Base-by-base conservation (phyloP, 805 yeast species). In the Candida anglica region DNA sequence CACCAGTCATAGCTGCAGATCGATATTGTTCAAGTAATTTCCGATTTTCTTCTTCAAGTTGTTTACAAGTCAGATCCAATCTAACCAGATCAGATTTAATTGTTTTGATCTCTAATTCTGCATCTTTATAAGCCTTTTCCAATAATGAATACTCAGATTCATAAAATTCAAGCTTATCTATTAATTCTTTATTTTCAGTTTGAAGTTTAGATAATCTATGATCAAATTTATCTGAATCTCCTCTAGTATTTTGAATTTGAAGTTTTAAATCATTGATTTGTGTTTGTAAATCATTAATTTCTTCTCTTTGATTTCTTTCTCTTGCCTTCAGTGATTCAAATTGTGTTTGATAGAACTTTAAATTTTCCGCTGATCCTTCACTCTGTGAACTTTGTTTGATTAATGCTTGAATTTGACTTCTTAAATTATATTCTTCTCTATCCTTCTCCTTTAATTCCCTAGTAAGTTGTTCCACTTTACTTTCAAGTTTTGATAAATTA, bases 31-130 rank as follows among this genome's bases (percentile, higher is more conserved):
- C 29, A 37, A 39, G 43, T 14, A 62, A 41, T 4, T 46, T 35
- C 8, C 57, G 60, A 30, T 55, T 59, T 37, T 63, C 65, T 3
- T 47, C 42, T 34, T 53, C 50, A 14, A 64, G 40, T 5, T 33
- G 37, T 3, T 48, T 40, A 7, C 51, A 42, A 15, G 44, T 39
- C 6, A 40, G 36, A 13, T 58, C 58, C 8, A 43, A 36, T 15
- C 43, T 41, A 2, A 37, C 28, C 3, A 48, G 24, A 19, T 48
- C 42, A 3, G 36, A 37, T 34, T 44, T 43, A 18, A 61, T 35
- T 1, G 46, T 28, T 13, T 52, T 50, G 10, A 52, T 37, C 27
- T 60, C 60, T 2, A 50, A 33, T 15, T 52, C 55, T 1, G 56
- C 41, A 18, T 37, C 36, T 15, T 52, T 49, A 26, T 51, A 40